Evolutionary conservation across 2,329 filamentous ascomycete species (phyloP), one percentile per base, ranked within the genome.

Genomic region (Diaporthe aspalathi): DNA sequence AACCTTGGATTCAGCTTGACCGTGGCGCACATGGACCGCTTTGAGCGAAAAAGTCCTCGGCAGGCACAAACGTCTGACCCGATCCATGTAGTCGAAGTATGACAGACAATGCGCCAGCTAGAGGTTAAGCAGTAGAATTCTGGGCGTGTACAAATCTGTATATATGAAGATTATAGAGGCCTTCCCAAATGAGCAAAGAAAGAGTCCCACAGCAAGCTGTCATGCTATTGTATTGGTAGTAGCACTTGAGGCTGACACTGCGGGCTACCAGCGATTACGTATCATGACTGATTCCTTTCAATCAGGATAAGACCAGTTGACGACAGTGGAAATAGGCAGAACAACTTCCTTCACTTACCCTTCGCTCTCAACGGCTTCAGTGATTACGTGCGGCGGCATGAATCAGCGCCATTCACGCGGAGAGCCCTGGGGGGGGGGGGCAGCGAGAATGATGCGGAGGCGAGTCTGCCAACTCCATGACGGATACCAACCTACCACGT

Each of bases 141-240:
- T 52, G 53, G 38, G 53, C 45, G 22, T 60, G 66, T 62, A 60
- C 12, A 68, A 68, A 16, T 53, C 32, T 60, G 54, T 68, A 68
- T 43, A 60, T 68, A 62, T 32, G 45, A 60, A 52, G 54, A 68
- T 45, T 22, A 60, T 60, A 56, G 53, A 68, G 29, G 53, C 45
- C 32, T 52, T n/a, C 22, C 14, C 35, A 11, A 68, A 52, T 43
- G 29, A 45, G n/a, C n/a, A 65, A 50, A 1, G 11, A 38, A 35
- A 22, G 22, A 38, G 35, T 12, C 35, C 60, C 38, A 14, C 43
- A 49, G 14, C 14, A 20, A 4, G 43, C 57, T 62, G 60, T 14
- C 38, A 6, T 29, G 43, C 57, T 47, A 45, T 14, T 35, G 20
- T n/a, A 38, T 65, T 14, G 11, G n/a, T 12, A 22, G n/a, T 14